Evolutionary conservation across 177 flowering plant species (phyloP).

Genomic region (Telopea speciosissima): DNA sequence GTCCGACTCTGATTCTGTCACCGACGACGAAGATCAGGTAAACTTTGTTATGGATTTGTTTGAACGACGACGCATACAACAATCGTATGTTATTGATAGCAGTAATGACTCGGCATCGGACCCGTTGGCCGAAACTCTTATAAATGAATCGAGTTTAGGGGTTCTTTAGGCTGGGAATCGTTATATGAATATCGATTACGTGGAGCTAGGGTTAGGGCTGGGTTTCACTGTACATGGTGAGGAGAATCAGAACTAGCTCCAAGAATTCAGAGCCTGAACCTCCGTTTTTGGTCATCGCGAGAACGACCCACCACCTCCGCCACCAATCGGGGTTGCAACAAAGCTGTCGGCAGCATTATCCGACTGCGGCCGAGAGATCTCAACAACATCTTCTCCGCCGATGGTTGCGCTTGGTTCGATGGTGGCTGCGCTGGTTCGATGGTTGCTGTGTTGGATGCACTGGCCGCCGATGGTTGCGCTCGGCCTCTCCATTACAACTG

Average conservation of each 20-base stretch:
- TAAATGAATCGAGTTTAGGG: slow-evolving; percentile 22
- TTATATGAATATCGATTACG: slow-evolving; percentile 22
- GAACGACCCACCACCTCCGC: too few species aligned
- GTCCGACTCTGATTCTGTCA: neutral
- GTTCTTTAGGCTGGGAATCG: slow-evolving; percentile 26
- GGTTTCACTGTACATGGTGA: slow-evolving; percentile 20
- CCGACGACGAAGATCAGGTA: neutral
- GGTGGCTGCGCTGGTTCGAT: too few species aligned
- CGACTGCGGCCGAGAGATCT: too few species aligned
- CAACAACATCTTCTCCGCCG: too few species aligned
- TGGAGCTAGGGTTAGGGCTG: slow-evolving; percentile 32
- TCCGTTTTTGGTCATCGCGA: too few species aligned
- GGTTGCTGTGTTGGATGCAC: too few species aligned
- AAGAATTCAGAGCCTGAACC: too few species aligned
- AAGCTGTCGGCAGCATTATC: too few species aligned
- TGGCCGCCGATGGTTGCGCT: too few species aligned
- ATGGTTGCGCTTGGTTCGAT: too few species aligned
- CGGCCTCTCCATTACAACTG: too few species aligned
- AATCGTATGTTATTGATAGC: slow-evolving; percentile 2
- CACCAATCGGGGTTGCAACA: too few species aligned
- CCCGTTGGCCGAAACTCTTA: slow-evolving; percentile 12
- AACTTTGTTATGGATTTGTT: neutral
- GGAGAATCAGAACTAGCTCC: slow-evolving; percentile 19
- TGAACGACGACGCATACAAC: neutral
- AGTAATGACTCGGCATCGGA: slow-evolving; percentile 10